These are phyloP conservation scores for Aspergillus sp. DNA, from an alignment of 2,329 filamentous ascomycete species.

Conservation along the genomic window DNA sequence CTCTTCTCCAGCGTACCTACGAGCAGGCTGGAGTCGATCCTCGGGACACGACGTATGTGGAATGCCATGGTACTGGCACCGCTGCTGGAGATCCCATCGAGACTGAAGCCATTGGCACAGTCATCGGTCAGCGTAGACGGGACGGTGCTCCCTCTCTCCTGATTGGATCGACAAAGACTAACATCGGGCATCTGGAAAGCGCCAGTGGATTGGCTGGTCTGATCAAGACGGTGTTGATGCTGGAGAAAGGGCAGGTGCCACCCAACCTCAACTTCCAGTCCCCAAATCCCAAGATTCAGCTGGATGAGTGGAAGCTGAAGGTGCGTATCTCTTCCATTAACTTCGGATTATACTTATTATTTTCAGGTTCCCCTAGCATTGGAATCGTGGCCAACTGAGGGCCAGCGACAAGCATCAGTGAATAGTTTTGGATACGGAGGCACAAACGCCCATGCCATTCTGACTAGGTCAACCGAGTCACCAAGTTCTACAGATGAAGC, in stretches of 20 bases:
- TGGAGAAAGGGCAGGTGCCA: slow-evolving; percentile 14
- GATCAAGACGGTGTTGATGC: slow-evolving; percentile 13
- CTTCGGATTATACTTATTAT: no score
- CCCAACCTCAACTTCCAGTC: slow-evolving; percentile 17
- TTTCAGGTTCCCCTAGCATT: slow-evolving; percentile 3
- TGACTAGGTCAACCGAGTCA: background rate
- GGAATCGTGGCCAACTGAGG: slow-evolving; percentile 13
- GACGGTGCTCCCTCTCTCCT: slow-evolving; percentile 1
- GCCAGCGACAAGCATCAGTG: slow-evolving; percentile 15
- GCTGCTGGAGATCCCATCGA: slow-evolving; percentile 5
- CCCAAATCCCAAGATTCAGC: slow-evolving; percentile 17
- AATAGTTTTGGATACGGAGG: slow-evolving; percentile 24
- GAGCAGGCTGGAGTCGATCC: background rate
- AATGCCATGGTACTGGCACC: slow-evolving; percentile 6
- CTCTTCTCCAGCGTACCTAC: slow-evolving; percentile 5
- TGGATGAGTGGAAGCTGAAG: slow-evolving; percentile 2
- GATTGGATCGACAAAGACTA: slow-evolving; percentile 17
- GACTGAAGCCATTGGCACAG: background rate
- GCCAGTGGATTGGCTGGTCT: slow-evolving; percentile 14
- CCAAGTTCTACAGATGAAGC: no score
- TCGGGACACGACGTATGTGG: slow-evolving; percentile 2
- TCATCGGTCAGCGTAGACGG: slow-evolving; percentile 4
- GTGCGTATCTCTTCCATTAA: no score
- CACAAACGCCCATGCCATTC: slow-evolving; percentile 4
- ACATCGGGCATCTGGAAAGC: slow-evolving; percentile 16